Percentiles rank a stretch among this genome's conserved stretches.
These are phyloP conservation scores for Boletus mariae DNA, from an alignment of 1,284 basidiomycete species.

Conservation along the genomic window DNA sequence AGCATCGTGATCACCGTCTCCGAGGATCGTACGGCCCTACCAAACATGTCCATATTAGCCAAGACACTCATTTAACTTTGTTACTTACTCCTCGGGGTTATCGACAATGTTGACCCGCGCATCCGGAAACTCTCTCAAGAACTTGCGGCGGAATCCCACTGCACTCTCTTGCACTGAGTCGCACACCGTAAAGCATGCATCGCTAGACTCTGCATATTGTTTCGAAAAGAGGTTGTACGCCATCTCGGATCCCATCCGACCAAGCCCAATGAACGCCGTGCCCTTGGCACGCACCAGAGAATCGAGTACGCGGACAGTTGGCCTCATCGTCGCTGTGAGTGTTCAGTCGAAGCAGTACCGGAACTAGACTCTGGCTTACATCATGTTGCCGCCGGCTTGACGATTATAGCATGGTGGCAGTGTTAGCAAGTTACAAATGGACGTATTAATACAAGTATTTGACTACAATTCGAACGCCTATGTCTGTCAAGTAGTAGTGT, in stretches of 20 bases:
- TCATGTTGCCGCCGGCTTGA: too few relatives aligned
- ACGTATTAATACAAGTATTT: too few relatives aligned
- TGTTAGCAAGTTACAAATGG: too few relatives aligned
- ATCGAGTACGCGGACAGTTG: conserved; percentile 40
- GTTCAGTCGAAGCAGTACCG: neutral
- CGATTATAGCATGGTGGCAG: too few relatives aligned
- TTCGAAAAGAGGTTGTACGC: conserved; percentile 79
- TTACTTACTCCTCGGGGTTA: conserved; percentile 66
- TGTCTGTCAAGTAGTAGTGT: too few relatives aligned
- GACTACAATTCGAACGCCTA: too few relatives aligned
- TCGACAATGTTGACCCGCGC: conserved; percentile 53
- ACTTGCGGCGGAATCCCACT: conserved; percentile 51
- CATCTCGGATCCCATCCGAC: conserved; percentile 83
- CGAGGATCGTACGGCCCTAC: conserved; percentile 59
- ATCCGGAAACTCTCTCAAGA: conserved; percentile 53
- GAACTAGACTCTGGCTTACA: conserved; percentile 10
- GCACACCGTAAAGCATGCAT: conserved; percentile 68
- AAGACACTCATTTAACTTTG: conserved; percentile 1
- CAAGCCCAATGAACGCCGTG: conserved; percentile 76
- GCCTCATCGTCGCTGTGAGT: conserved; percentile 26
- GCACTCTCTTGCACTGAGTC: conserved; percentile 68
- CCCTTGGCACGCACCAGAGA: conserved; percentile 44
- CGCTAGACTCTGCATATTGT: conserved; percentile 44
- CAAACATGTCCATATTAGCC: conserved; percentile 11
- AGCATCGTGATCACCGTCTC: conserved; percentile 81